Conservation (phyloP, 1,139 yeast genomes). For the Ogataea hybrid region DNA sequence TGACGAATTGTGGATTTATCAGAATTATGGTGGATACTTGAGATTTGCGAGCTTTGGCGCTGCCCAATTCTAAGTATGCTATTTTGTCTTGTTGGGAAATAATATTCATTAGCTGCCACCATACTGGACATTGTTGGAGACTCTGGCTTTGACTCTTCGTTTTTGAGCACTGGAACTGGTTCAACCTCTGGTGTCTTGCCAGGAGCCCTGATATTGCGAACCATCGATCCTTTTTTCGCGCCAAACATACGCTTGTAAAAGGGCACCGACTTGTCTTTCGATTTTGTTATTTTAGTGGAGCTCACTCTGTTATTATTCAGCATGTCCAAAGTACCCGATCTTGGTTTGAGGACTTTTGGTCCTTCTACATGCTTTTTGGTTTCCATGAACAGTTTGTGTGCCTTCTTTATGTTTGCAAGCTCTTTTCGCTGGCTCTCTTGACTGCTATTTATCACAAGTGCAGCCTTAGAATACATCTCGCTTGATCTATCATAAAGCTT, state of each 20-base stretch:
- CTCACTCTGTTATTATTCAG: slow-evolving; percentile 15
- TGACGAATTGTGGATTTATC: slow-evolving; percentile 6
- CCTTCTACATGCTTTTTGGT: slow-evolving; percentile 4
- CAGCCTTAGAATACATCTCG: slow-evolving; percentile 11
- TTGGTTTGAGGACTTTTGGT: slow-evolving; percentile 9
- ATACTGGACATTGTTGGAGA: slow-evolving; percentile 1
- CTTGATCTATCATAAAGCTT: slow-evolving; percentile 18
- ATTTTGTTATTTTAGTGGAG: slow-evolving; percentile 22
- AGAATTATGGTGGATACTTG: slow-evolving; percentile 1
- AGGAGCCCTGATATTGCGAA: not conserved
- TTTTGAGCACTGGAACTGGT: not conserved
- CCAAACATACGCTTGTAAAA: slow-evolving; percentile 5
- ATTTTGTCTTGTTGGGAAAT: slow-evolving; percentile 1
- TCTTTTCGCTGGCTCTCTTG: slow-evolving; percentile 9
- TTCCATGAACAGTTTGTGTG: slow-evolving; percentile 1
- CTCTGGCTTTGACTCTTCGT: not conserved
- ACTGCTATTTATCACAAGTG: slow-evolving; percentile 10
- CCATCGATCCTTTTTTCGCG: not conserved
- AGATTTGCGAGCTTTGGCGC: no score
- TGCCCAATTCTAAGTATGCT: not conserved
- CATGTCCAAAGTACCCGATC: slow-evolving; percentile 18
- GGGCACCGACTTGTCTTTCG: not conserved
- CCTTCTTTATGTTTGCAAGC: slow-evolving; percentile 8
- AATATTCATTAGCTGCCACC: slow-evolving; percentile 2
- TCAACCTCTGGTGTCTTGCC: not conserved